Conservation (phyloP, 2,329 filamentous ascomycete genomes). For the Thelonectria blattea region DNA sequence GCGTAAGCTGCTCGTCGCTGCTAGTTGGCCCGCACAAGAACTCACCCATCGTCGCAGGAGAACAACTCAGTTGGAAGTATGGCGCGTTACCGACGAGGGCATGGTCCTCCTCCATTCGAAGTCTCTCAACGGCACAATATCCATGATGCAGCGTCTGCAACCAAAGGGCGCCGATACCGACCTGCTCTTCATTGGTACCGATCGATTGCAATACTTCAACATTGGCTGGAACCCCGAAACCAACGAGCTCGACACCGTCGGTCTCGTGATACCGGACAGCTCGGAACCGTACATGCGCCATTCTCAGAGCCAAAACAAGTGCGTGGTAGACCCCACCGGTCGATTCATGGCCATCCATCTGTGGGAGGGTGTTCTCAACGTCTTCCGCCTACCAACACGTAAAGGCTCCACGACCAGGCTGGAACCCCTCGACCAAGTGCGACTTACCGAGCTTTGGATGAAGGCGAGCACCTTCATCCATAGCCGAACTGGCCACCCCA, state of each 20-base stretch:
- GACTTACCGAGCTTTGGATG: slow-evolving; percentile 65
- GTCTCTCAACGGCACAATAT: slow-evolving; percentile 82
- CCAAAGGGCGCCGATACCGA: slow-evolving; percentile 78
- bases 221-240: slow-evolving; percentile 76
- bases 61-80: slow-evolving; percentile 86
- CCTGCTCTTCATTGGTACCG: slow-evolving; percentile 90
- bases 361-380: slow-evolving; percentile 65
- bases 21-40: slow-evolving; percentile 24
- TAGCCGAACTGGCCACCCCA: slow-evolving; percentile 63
- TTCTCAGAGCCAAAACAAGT: slow-evolving; percentile 81
- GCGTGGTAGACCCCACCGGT: slow-evolving; percentile 81
- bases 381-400: slow-evolving; percentile 56
- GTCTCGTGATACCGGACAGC: slow-evolving; percentile 58
- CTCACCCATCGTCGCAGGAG: slow-evolving; percentile 61
- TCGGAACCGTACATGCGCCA: slow-evolving; percentile 71
- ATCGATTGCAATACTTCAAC: slow-evolving; percentile 90
- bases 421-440: slow-evolving; percentile 59
- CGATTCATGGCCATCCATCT: slow-evolving; percentile 63
- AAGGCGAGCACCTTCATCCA: slow-evolving; percentile 63
- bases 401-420: slow-evolving; percentile 54
- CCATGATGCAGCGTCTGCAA: slow-evolving; percentile 80
- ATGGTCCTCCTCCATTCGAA: slow-evolving; percentile 71
- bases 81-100: slow-evolving; percentile 69
- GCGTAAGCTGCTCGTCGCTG: slow-evolving; percentile 66
- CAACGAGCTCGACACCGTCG: slow-evolving; percentile 56